Base-by-base conservation (phyloP, 768 basidiomycete species). In the Leccinum longicurvipes region DNA sequence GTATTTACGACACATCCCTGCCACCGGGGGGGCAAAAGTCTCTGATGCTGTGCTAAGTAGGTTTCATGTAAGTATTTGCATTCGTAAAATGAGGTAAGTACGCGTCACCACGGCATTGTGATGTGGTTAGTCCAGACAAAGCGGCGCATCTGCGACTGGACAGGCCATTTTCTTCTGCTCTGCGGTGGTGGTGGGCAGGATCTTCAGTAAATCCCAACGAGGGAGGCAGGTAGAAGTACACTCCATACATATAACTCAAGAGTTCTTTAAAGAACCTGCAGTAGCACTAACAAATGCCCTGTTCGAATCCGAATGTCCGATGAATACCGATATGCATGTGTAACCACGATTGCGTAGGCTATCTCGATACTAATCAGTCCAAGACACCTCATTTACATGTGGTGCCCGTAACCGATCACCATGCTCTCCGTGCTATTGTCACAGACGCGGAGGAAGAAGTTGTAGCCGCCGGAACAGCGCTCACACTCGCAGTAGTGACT, bases 31-130 rank as follows among this genome's bases (percentile, higher is more conserved):
- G 46, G 47, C 29, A 57, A 54, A 66, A 67, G 47, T n/a, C 4
- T 21, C 48, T 58, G 41, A 66, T 68, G 66, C 65, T 66, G 65
- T 66, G 65, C 36, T 51, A 47, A 45, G 12, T 34, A 31, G 24
- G 39, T 45, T 58, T 63, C 59, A 60, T 54, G 46, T 54, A n/a
- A n/a, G n/a, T n/a, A n/a, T n/a, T n/a, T n/a, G n/a, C n/a, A 41
- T 41, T 29, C 14, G 42, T 34, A 45, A 53, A 54, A 56, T 53
- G 50, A 53, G 44, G 39, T n/a, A n/a, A n/a, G n/a, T 34, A 24
- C 12, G 9, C 19, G 36, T 66, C 51, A 39, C 32, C 56, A 53
- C 46, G 27, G 27, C 8, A 24, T 55, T 36, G 50, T 53, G 56
- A 50, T 14, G 29, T 15, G 21, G 14, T 34, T 48, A 31, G 29